Base-by-base conservation (phyloP, 768 basidiomycete genomes). In the Trametes elegans region DNA sequence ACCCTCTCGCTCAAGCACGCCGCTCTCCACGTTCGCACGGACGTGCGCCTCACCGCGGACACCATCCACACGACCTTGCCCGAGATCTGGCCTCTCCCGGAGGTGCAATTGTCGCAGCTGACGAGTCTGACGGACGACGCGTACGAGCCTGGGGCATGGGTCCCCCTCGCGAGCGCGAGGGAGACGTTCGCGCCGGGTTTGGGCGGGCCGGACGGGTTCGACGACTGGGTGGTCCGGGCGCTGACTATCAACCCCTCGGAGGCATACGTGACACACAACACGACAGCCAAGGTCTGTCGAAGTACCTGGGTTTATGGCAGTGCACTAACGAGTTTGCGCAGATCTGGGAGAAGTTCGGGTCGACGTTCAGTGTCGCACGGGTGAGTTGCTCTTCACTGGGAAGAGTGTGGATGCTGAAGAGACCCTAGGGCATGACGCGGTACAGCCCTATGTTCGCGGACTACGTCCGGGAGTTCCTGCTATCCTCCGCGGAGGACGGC, bases 321-420 rank as follows among this genome's bases (percentile, higher is more conserved):
- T 16, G 21, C 5, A 34, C 18, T 13, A 10, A 32, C 28, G 5
- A 18, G n/a, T n/a, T 19, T 28, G 52, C 6, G 26, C 55, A 89
- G 88, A 90, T 90, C 46, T 90, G 88, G 88, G 65, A 79, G 43
- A 88, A 88, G 59, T 90, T 91, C 63, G 61, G 63, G 14, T 80
- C 73, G 62, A 83, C 79, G 1, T 83, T 83, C 45, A 0, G 74
- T 81, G 0, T 73, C 79, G n/a, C 58, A 64, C 9, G 85, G 84
- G n/a, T n/a, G n/a, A n/a, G n/a, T n/a, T n/a, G n/a, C n/a, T n/a
- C n/a, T n/a, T n/a, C n/a, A n/a, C n/a, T n/a, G n/a, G n/a, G n/a
- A n/a, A n/a, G n/a, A n/a, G n/a, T n/a, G n/a, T n/a, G n/a, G n/a
- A n/a, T n/a, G n/a, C n/a, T n/a, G n/a, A n/a, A n/a, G n/a, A n/a